These are phyloP conservation scores for Fraxinus sp. DNA, from an alignment of 305 asterid genomes.

Conservation along the genomic window DNA sequence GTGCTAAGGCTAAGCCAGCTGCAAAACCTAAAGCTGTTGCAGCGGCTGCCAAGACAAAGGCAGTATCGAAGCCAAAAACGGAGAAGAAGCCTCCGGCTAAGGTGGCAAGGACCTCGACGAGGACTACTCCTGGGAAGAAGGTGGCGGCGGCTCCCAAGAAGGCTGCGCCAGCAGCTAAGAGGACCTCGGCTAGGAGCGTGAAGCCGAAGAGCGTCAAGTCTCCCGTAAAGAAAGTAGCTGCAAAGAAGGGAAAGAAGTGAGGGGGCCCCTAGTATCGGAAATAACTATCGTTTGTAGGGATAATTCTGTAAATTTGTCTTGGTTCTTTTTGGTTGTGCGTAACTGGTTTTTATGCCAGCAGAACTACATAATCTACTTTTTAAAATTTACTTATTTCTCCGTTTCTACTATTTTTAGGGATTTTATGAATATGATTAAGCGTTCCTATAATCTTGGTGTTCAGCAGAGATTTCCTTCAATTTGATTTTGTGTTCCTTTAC, in stretches of 20 bases:
- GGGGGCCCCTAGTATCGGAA: constrained; percentile 11
- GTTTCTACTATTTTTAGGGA: not conserved
- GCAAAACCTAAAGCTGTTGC: constrained; percentile 33
- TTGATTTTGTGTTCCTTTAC: not conserved
- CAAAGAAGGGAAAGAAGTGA: constrained; percentile 57
- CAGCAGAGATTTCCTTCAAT: not conserved
- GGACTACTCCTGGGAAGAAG: constrained; percentile 34
- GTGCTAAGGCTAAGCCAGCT: constrained; percentile 31
- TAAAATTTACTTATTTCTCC: not conserved
- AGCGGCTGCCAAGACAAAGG: constrained; percentile 37
- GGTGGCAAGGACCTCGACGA: constrained; percentile 43
- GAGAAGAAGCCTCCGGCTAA: constrained; percentile 48
- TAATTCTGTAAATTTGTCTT: constrained; percentile 28
- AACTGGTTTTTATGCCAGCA: not conserved
- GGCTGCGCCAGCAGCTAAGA: constrained; percentile 43
- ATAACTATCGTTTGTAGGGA: constrained; percentile 25
- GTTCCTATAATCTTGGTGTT: not conserved
- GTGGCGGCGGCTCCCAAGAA: constrained; percentile 28
- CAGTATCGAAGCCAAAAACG: constrained; percentile 34
- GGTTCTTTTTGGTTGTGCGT: not conserved
- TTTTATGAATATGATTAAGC: not conserved
- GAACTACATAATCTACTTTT: not conserved
- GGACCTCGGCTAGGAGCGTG: constrained; percentile 46
- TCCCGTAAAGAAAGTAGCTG: constrained; percentile 56
- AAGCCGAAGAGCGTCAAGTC: constrained; percentile 47